Percentiles rank a stretch among this genome's conserved stretches.
Conservation (phyloP, 306 rosid species). For the Coriaria nepalensis region DNA sequence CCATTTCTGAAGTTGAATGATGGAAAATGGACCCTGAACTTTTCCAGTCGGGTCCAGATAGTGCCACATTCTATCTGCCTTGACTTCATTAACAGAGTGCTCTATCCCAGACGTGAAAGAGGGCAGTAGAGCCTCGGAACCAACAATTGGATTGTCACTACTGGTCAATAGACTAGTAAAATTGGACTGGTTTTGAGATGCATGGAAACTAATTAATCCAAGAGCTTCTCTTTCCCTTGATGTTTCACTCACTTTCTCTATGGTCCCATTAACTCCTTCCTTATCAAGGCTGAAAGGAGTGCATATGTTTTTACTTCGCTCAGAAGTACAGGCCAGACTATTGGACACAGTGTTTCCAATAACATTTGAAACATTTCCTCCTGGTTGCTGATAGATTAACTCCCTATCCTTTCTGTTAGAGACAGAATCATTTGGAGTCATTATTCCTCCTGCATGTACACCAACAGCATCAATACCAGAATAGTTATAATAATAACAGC, state of each 20-base stretch:
- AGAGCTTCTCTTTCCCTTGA: constrained; percentile 14
- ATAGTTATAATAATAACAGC: no score
- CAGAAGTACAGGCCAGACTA: constrained; percentile 18
- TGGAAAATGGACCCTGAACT: constrained; percentile 76
- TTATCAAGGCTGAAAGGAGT: neutral
- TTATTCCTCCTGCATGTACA: constrained; percentile 46
- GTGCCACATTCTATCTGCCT: constrained; percentile 54
- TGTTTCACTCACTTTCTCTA: constrained; percentile 8
- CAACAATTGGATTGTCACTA: constrained; percentile 26
- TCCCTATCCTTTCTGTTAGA: constrained; percentile 29
- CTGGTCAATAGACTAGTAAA: constrained; percentile 21
- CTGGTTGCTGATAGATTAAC: constrained; percentile 27
- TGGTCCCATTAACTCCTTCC: constrained; percentile 2
- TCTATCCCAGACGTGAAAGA: constrained; percentile 28
- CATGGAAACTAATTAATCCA: constrained; percentile 17
- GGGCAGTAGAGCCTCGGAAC: constrained; percentile 28
- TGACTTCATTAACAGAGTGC: constrained; percentile 29
- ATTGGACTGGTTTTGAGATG: constrained; percentile 14
- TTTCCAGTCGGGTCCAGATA: constrained; percentile 82
- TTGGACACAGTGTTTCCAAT: constrained; percentile 27
- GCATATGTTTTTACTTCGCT: constrained; percentile 21
- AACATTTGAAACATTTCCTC: constrained; percentile 20
- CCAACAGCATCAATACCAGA: constrained; percentile 21
- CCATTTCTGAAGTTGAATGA: constrained; percentile 66
- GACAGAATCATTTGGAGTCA: constrained; percentile 26